These are phyloP conservation scores for Cystobasidium pallidum DNA, from an alignment of 1,284 basidiomycete genomes.

Conservation along the genomic window DNA sequence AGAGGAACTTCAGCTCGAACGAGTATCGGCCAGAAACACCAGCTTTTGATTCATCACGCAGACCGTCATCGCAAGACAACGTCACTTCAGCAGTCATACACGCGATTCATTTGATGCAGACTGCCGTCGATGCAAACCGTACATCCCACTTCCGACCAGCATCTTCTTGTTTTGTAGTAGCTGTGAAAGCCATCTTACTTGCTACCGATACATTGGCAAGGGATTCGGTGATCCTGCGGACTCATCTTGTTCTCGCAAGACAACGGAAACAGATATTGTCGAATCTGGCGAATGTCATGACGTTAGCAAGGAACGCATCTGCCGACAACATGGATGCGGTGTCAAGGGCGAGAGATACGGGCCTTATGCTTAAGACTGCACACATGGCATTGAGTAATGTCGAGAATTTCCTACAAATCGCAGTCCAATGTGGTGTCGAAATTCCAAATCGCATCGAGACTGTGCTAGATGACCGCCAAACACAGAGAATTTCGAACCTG, in stretches of 20 bases:
- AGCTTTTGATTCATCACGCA: constrained; percentile 25
- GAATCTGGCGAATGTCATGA: constrained; percentile 79
- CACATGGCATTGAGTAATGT: constrained; percentile 60
- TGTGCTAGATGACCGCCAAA: neutral
- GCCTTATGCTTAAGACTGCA: constrained; percentile 59
- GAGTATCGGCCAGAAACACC: constrained; percentile 27
- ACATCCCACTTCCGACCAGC: constrained; percentile 74
- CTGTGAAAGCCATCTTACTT: constrained; percentile 84
- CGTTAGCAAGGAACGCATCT: constrained; percentile 78
- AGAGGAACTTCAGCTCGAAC: neutral
- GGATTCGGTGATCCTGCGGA: constrained; percentile 72
- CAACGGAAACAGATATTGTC: constrained; percentile 82
- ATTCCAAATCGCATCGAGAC: constrained; percentile 62
- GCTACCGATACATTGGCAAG: constrained; percentile 83
- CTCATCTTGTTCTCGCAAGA: constrained; percentile 69
- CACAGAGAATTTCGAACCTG: constrained; percentile 12
- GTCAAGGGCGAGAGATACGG: constrained; percentile 52
- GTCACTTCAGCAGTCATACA: constrained; percentile 70
- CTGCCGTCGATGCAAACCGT: constrained; percentile 75
- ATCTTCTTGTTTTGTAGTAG: constrained; percentile 81
- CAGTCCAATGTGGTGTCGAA: constrained; percentile 72
- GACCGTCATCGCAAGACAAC: constrained; percentile 28
- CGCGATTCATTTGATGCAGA: constrained; percentile 80
- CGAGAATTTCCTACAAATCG: constrained; percentile 58
- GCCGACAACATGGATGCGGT: constrained; percentile 53